phyloP scores from a whole-genome alignment of 148 eudicot genomes.

The Cornus suecica region DNA sequence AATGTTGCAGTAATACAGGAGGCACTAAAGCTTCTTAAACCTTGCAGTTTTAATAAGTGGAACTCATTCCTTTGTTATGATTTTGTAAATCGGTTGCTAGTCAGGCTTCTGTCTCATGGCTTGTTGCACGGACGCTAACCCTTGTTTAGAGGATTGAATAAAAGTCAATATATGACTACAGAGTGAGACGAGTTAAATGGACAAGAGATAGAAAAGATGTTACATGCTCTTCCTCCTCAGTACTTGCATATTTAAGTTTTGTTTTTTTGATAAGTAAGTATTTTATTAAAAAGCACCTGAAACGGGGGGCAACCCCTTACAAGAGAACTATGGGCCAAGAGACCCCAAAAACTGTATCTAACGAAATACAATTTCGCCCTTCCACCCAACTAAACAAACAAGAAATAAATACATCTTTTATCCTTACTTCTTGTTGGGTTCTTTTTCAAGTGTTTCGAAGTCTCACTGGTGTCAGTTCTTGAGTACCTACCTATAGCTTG shows the following conservation, averaged over 20 bases:
- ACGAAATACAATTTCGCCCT: too few relatives aligned
- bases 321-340: too few relatives aligned
- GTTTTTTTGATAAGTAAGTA: too few relatives aligned
- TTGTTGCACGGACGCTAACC: not conserved
- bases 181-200: constrained; percentile 1
- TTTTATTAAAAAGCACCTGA: too few relatives aligned
- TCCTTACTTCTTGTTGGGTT: not conserved
- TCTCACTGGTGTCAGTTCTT: not conserved
- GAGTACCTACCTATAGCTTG: not conserved
- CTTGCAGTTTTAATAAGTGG: not conserved
- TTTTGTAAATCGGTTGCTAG: not conserved
- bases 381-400: too few relatives aligned
- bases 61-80: not conserved
- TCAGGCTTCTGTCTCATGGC: not conserved
- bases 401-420: too few relatives aligned
- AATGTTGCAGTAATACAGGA: not conserved
- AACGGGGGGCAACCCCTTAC: too few relatives aligned
- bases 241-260: too few relatives aligned
- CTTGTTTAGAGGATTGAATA: not conserved
- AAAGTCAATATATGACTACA: not conserved
- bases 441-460: not conserved
- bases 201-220: not conserved
- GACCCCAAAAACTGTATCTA: too few relatives aligned
- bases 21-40: not conserved
- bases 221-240: constrained; percentile 1